phyloP scores from a whole-genome alignment of 2,329 filamentous ascomycete genomes.

The Cryphonectria nitschkei region DNA sequence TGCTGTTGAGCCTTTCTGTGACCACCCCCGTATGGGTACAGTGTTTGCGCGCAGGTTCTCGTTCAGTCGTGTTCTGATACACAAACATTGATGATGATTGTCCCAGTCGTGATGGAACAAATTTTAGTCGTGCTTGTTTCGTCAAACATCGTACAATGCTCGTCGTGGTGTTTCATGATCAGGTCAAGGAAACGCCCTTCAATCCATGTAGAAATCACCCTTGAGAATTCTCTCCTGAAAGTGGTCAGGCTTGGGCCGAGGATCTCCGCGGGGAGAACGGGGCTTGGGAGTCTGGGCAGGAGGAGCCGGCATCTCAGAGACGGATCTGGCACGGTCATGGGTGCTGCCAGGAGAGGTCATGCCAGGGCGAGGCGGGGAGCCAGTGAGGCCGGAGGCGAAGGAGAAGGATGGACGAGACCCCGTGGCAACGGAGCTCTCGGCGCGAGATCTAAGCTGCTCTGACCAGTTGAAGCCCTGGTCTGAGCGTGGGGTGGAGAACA shows the following conservation, averaged over 20 bases:
- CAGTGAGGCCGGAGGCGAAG: conserved; percentile 50
- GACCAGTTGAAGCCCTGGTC: conserved; percentile 97
- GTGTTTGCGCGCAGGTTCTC: neutral
- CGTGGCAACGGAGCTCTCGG: conserved; percentile 72
- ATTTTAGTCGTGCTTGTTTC: neutral
- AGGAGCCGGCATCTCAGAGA: conserved; percentile 65
- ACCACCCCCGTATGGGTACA: neutral
- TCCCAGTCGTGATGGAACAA: neutral
- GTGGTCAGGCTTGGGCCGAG: conserved; percentile 78
- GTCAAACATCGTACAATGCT: conserved; percentile 4
- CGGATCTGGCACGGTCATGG: conserved; percentile 72
- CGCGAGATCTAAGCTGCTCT: conserved; percentile 90
- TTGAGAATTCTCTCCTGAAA: conserved; percentile 97
- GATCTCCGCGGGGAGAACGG: conserved; percentile 41
- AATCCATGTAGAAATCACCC: conserved; percentile 98
- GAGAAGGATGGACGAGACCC: conserved; percentile 62
- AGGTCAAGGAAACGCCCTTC: conserved; percentile 35
- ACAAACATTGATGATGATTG: neutral
- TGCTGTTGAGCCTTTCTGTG: neutral
- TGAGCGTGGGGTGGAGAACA: conserved; percentile 61
- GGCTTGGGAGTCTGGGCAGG: conserved; percentile 56
- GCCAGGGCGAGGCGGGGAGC: conserved; percentile 47
- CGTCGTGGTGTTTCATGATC: conserved; percentile 3
- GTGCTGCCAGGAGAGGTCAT: conserved; percentile 35
- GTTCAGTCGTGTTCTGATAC: neutral